Base-by-base conservation (phyloP, 306 rosid genomes). In the Urtica urens region DNA sequence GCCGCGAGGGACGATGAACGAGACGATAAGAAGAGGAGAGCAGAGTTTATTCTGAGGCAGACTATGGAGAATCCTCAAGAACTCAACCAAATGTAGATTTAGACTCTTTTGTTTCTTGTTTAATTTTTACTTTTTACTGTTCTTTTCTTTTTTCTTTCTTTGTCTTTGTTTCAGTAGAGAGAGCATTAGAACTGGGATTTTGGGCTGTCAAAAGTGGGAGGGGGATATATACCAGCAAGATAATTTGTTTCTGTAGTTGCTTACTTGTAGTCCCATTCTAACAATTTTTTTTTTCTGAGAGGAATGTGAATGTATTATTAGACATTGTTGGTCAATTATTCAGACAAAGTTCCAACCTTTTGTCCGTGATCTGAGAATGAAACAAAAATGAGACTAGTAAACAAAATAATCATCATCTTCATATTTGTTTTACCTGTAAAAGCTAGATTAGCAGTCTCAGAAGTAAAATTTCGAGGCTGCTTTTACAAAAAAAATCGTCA, bases 21-120 rank as follows among this genome's bases (percentile, higher is more conserved):
- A 31, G 95, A 90, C 39, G 96, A 88, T 40, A 88, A 78, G 83
- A 88, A 83, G 75, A 75, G 93, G 58, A 78, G 93, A 63, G 93
- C 95, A 2, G 94, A 81, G 74, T 74, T 69, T 69, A 88, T 87
- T 69, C 81, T 87, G 48, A 80, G 78, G 58, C 94, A 81, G 23
- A 69, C 96, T 43, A 70, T 75, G 73, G 86, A 80, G 68, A 80
- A 76, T 40, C 83, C 94, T 2, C 93, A 80, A 46, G 96, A 88
- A 54, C 94, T 88, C 40, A 88, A 64, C 51, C 78, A 80, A 49
- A 64, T 81, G 74, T 86, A 83, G 81, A 65, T 71, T 64, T n/a
- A n/a, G n/a, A 59, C 51, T 52, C 55, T 65, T 35, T 35, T 45
- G 44, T 65, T 74, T 54, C 56, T 60, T 26, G 65, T n/a, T n/a